phyloP scores from a whole-genome alignment of 2,329 filamentous ascomycete genomes.

The Periglandula ipomoeae region DNA sequence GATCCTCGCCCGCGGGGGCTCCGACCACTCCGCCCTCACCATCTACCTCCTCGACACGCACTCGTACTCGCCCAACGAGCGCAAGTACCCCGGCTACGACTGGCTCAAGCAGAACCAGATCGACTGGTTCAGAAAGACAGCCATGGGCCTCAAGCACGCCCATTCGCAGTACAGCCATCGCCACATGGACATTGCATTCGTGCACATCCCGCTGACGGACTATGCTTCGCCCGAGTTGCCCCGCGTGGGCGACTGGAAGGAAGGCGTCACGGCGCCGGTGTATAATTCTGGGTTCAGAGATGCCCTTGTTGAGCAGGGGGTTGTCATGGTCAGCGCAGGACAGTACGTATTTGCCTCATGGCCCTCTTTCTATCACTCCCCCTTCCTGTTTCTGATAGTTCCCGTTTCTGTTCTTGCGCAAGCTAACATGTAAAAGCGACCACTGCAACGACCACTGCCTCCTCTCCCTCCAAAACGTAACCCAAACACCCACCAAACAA shows the following conservation, averaged over 20 bases:
- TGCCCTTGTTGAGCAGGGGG: slow-evolving; percentile 74
- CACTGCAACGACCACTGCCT: slow-evolving; percentile 97
- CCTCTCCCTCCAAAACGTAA: slow-evolving; percentile 40
- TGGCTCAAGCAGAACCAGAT: slow-evolving; percentile 95
- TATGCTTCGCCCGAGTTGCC: slow-evolving; percentile 59
- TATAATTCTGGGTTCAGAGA: slow-evolving; percentile 93
- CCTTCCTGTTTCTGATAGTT: not conserved
- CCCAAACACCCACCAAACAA: slow-evolving; percentile 6
- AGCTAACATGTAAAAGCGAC: slow-evolving; percentile 49
- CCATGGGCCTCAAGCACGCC: slow-evolving; percentile 61
- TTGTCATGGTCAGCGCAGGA: slow-evolving; percentile 82
- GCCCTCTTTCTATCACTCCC: not conserved
- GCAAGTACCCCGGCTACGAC: slow-evolving; percentile 84
- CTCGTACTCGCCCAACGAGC: slow-evolving; percentile 82
- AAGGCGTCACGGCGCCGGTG: slow-evolving; percentile 75
- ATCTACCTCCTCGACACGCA: slow-evolving; percentile 95
- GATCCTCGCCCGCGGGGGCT: slow-evolving; percentile 68
- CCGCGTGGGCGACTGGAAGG: slow-evolving; percentile 59
- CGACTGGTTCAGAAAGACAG: slow-evolving; percentile 82
- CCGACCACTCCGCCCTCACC: slow-evolving; percentile 81
- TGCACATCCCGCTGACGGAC: slow-evolving; percentile 93
- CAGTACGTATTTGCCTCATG: slow-evolving; percentile 53
- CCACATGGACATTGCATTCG: slow-evolving; percentile 93
- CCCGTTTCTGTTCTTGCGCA: slow-evolving; percentile 12
- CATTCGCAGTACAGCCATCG: slow-evolving; percentile 82